A percentile compares a stretch with the other conserved stretches of the same genome.
These are phyloP conservation scores for Panaeolus papilionaceus DNA, from an alignment of 768 basidiomycete genomes.

Conservation along the genomic window DNA sequence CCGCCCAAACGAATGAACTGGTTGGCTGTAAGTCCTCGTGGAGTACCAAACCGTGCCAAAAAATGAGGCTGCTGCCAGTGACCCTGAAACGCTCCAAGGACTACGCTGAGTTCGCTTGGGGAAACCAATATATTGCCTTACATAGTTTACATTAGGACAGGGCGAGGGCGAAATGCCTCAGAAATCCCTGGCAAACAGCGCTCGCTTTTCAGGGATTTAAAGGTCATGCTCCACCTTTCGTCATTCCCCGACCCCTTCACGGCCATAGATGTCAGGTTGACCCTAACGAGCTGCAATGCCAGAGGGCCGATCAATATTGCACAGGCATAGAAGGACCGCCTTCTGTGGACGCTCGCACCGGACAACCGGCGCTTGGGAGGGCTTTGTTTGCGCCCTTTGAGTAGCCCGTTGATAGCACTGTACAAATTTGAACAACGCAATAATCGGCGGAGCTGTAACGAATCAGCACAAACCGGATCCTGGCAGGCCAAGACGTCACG, in stretches of 20 bases:
- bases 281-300: neutral
- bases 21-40: slow-evolving; percentile 5
- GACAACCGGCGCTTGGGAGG: slow-evolving; percentile 12
- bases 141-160: neutral
- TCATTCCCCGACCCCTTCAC: neutral
- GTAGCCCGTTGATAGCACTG: neutral
- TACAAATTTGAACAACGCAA: neutral
- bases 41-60: slow-evolving; percentile 9
- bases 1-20: slow-evolving; percentile 4
- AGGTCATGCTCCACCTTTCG: slow-evolving; percentile 8
- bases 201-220: neutral
- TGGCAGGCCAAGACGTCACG: neutral
- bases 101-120: neutral
- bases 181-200: neutral
- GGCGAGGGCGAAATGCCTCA: neutral
- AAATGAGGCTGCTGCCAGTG: slow-evolving; percentile 5
- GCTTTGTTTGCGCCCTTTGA: slow-evolving; percentile 5
- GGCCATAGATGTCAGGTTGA: neutral
- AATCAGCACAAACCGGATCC: slow-evolving; percentile 1
- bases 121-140: neutral
- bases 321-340: neutral
- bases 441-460: slow-evolving; percentile 10
- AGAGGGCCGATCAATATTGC: neutral
- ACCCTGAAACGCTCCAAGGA: neutral
- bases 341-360: slow-evolving; percentile 5